Evolutionary conservation across 2,329 filamentous ascomycete genomes (phyloP).

Genomic region (Phialophora macrospora): DNA sequence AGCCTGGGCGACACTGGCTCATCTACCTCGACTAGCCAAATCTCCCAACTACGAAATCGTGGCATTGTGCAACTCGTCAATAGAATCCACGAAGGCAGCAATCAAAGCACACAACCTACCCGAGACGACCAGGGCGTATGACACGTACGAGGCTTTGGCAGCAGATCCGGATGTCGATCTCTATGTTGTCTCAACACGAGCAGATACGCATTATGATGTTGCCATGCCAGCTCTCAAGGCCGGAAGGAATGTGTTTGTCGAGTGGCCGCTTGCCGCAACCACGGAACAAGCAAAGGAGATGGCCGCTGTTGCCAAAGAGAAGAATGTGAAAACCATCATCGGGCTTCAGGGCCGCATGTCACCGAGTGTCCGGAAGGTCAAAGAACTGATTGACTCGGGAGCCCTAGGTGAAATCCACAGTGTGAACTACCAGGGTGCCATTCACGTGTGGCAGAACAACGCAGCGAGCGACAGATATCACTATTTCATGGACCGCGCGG

Average conservation of each 20-base stretch:
- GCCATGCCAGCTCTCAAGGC: conserved; percentile 55
- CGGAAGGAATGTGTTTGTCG: conserved; percentile 61
- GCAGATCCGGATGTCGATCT: conserved; percentile 59
- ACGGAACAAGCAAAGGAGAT: conserved; percentile 51
- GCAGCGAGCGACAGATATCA: conserved; percentile 43
- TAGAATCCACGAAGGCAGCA: conserved; percentile 52
- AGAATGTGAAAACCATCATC: conserved; percentile 51
- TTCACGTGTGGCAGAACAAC: conserved; percentile 43
- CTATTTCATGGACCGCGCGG: conserved; percentile 57
- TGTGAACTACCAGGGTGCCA: conserved; percentile 52
- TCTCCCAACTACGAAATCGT: conserved; percentile 55
- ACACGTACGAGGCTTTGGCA: conserved; percentile 56
- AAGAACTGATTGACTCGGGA: conserved; percentile 52
- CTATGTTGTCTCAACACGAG: conserved; percentile 60
- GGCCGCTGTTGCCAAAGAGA: conserved; percentile 43
- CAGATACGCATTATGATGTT: conserved; percentile 58
- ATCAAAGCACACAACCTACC: conserved; percentile 53
- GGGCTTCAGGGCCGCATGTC: conserved; percentile 59
- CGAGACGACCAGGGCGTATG: conserved; percentile 55
- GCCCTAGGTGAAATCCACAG: conserved; percentile 60
- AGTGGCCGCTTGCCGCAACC: conserved; percentile 63
- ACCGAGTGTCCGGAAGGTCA: conserved; percentile 53
- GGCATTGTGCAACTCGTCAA: conserved; percentile 59
- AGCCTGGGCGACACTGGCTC: conserved; percentile 61
- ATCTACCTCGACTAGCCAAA: conserved; percentile 64